phyloP scores from a whole-genome alignment of 139 green algal species.

The Tetradesmus obliquus region DNA sequence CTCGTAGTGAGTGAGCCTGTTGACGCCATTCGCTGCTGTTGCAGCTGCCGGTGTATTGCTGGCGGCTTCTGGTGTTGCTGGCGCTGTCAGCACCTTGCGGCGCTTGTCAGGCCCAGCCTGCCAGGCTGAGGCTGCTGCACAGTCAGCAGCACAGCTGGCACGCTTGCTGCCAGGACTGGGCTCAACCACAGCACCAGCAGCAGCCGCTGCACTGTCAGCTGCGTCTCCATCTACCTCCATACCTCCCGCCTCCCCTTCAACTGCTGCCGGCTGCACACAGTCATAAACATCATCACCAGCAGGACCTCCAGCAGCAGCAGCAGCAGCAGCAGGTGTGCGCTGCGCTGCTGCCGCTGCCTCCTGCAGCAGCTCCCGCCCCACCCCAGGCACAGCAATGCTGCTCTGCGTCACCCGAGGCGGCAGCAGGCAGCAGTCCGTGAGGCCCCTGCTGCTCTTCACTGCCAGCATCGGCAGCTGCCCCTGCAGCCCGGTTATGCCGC shows the following conservation, averaged over 20 bases:
- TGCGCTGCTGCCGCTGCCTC: background rate
- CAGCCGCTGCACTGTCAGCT: background rate
- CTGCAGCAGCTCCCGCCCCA: background rate
- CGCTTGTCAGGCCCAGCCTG: background rate
- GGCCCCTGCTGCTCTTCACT: constrained; percentile 28
- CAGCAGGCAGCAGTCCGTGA: constrained; percentile 28
- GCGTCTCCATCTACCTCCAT: constrained; percentile 3
- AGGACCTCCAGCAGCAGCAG: background rate
- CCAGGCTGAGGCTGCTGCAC: background rate
- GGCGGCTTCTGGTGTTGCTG: too few species aligned
- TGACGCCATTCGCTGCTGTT: background rate
- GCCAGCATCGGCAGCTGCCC: constrained; percentile 32
- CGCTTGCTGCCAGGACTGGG: background rate
- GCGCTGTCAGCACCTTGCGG: background rate
- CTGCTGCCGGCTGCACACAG: background rate
- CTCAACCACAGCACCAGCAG: background rate
- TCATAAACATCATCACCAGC: constrained; percentile 7
- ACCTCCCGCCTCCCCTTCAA: background rate
- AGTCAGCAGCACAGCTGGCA: background rate
- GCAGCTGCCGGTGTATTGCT: too few species aligned
- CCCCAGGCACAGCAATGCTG: background rate
- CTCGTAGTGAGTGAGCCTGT: background rate
- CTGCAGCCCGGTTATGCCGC: constrained; percentile 4
- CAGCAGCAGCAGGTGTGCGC: background rate
- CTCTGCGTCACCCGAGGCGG: background rate